A percentile compares a stretch with the other conserved stretches of the same genome.
Conservation (phyloP, 352 stramenopile genomes). For the Globisporangium perplexum region DNA sequence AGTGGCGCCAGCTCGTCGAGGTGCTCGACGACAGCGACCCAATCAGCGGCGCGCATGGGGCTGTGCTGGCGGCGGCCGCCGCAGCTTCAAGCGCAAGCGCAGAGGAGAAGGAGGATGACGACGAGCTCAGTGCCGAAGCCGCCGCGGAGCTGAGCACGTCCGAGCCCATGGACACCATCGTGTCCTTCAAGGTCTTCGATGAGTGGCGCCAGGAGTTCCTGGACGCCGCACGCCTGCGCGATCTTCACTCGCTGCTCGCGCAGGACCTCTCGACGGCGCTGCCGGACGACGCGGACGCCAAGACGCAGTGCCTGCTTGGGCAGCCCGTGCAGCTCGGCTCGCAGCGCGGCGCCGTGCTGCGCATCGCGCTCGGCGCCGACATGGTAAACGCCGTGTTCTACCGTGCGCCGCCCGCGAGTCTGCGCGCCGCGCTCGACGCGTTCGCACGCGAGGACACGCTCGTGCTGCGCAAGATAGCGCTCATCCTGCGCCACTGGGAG, state of each 20-base stretch:
- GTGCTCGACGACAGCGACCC: constrained; percentile 24
- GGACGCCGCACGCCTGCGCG: constrained; percentile 41
- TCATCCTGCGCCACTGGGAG: constrained; percentile 70
- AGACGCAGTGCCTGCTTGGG: constrained; percentile 63
- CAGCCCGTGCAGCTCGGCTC: constrained; percentile 80
- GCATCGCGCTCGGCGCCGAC: constrained; percentile 83
- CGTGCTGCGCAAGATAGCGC: constrained; percentile 58
- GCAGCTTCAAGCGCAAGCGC: background rate
- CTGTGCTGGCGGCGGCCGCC: background rate
- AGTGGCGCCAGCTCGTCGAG: constrained; percentile 40
- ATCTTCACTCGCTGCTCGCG: constrained; percentile 60
- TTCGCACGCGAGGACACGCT: constrained; percentile 47
- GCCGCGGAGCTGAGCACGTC: constrained; percentile 9
- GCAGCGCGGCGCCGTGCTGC: constrained; percentile 50
- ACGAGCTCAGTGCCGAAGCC: constrained; percentile 9
- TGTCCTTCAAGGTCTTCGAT: constrained; percentile 75
- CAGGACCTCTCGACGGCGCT: constrained; percentile 63
- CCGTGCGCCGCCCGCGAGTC: constrained; percentile 27
- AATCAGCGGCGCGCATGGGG: constrained; percentile 1
- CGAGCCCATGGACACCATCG: constrained; percentile 54
- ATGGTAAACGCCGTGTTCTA: constrained; percentile 78
- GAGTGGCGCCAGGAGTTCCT: constrained; percentile 29
- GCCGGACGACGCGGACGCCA: constrained; percentile 35
- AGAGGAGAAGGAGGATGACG: background rate
- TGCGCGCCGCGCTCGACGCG: constrained; percentile 25